Percentiles rank a stretch among this genome's conserved stretches.
Evolutionary conservation across 805 yeast species (phyloP).

Genomic region (Teunomyces gatunensis): DNA sequence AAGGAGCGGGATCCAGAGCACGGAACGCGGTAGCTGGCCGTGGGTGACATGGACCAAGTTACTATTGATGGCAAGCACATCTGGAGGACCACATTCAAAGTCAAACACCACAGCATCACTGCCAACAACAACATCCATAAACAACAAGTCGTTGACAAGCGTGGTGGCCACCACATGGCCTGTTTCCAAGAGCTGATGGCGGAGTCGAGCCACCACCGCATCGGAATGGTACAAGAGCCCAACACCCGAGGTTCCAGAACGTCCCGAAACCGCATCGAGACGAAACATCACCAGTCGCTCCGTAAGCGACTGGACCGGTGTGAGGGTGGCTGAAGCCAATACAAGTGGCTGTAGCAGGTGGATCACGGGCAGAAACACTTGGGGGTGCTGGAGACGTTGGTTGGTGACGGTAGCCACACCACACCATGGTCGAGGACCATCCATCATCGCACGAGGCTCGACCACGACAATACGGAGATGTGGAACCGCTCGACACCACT

Average conservation of each 20-base stretch:
- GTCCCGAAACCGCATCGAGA: neutral
- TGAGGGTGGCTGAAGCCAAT: neutral
- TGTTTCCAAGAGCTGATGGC: conserved; percentile 4
- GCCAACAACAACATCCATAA: neutral
- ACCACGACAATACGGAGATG: neutral
- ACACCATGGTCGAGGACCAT: conserved; percentile 23
- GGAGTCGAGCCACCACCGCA: conserved; percentile 8
- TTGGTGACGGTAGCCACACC: conserved; percentile 21
- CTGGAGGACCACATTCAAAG: neutral
- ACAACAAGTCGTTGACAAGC: neutral
- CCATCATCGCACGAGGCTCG: neutral
- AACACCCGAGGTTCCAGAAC: neutral
- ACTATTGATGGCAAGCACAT: neutral
- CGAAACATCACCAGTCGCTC: too few relatives aligned
- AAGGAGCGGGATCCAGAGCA: conserved; percentile 20
- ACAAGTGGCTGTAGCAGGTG: conserved; percentile 5
- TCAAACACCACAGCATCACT: conserved; percentile 5
- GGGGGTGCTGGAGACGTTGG: conserved; percentile 9
- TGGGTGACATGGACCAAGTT: conserved; percentile 3
- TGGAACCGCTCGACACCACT: neutral
- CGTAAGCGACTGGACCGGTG: neutral
- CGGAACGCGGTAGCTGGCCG: conserved; percentile 1
- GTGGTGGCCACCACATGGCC: conserved; percentile 7
- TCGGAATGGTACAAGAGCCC: conserved; percentile 19
- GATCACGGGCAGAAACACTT: conserved; percentile 4